Base-by-base conservation (phyloP, 2,329 filamentous ascomycete species). In the Hypoxylon sp. region DNA sequence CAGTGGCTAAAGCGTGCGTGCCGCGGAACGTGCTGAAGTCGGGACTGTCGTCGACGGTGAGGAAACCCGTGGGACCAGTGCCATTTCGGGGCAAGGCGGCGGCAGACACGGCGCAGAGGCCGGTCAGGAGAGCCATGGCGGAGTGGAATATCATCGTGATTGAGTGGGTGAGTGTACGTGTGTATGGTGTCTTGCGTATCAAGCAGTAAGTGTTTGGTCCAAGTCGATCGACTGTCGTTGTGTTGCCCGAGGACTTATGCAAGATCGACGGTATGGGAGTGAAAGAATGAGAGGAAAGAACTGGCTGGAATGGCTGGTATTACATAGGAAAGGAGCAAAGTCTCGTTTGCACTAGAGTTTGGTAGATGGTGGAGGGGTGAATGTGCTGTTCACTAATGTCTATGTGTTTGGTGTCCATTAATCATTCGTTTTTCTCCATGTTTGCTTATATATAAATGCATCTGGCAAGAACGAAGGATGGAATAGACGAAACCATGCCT, bases 1-100 rank as follows among this genome's bases (percentile, higher is more conserved):
- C 7, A 10, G 22, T 48, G 20, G n/a, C 20, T 11, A 47, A 2
- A 8, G 50, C 54, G 32, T 49, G 32, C 26, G n/a, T 26, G 22
- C 20, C 47, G 26, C 11, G 19, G 17, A 13, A 15, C 5, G 8
- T 15, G 19, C n/a, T 39, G 19, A 1, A 20, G 6, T 34, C 13
- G 22, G 28, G 17, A 8, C 34, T 17, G 15, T 58, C 54, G 24
- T 65, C 62, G n/a, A 50, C 19, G 11, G 62, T 54, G 30, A 62
- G 53, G 32, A 55, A 58, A 10, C 62, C 53, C 22, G 47, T 37
- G 34, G 57, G 44, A 17, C 58, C 58, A n/a, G 58, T 65, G 15
- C 62, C 57, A 34, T 17, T 22, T 22, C 48, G 57, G 39, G 41
- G 32, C 46, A 13, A 34, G 41, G 6, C 41, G 41, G 41, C 41